Conservation (phyloP, 441 rosid genomes). For the Populus hybrid region DNA sequence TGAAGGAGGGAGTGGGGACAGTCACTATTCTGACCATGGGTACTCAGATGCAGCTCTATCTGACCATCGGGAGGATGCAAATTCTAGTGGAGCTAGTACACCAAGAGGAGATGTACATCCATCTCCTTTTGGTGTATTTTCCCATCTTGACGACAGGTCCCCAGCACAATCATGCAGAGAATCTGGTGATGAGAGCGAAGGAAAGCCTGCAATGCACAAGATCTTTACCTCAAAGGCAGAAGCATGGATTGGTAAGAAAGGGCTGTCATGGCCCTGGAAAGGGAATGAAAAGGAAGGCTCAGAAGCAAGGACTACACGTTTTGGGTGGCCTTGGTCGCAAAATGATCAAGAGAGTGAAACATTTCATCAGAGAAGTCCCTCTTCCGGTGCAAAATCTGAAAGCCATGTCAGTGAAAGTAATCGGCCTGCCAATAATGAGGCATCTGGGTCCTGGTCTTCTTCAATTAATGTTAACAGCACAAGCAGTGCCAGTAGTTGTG, state of each 20-base stretch:
- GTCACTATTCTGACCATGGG: slow-evolving; percentile 64
- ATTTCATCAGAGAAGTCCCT: slow-evolving; percentile 39
- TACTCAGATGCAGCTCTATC: slow-evolving; percentile 43
- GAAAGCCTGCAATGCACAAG: slow-evolving; percentile 66
- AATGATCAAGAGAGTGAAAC: slow-evolving; percentile 55
- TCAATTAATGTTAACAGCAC: slow-evolving; percentile 73
- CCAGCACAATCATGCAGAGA: slow-evolving; percentile 46
- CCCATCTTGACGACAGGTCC: slow-evolving; percentile 50
- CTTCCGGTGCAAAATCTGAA: slow-evolving; percentile 43
- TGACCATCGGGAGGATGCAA: slow-evolving; percentile 77
- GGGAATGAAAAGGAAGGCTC: slow-evolving; percentile 69
- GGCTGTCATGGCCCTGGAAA: slow-evolving; percentile 95
- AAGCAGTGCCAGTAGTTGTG: slow-evolving; percentile 87
- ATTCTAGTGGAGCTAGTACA: slow-evolving; percentile 85
- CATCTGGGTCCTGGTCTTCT: slow-evolving; percentile 76
- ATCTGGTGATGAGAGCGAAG: slow-evolving; percentile 73
- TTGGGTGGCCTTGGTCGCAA: slow-evolving; percentile 55
- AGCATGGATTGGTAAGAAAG: slow-evolving; percentile 83
- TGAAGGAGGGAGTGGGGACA: slow-evolving; percentile 77
- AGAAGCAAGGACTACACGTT: slow-evolving; percentile 48
- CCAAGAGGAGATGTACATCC: slow-evolving; percentile 70
- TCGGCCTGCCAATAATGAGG: slow-evolving; percentile 53
- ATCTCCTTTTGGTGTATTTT: slow-evolving; percentile 59
- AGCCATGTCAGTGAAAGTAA: slow-evolving; percentile 42
- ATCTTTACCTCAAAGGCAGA: slow-evolving; percentile 69